Evolutionary conservation across 139 green algal species (phyloP).

Genomic region (Chlorella sp.): DNA sequence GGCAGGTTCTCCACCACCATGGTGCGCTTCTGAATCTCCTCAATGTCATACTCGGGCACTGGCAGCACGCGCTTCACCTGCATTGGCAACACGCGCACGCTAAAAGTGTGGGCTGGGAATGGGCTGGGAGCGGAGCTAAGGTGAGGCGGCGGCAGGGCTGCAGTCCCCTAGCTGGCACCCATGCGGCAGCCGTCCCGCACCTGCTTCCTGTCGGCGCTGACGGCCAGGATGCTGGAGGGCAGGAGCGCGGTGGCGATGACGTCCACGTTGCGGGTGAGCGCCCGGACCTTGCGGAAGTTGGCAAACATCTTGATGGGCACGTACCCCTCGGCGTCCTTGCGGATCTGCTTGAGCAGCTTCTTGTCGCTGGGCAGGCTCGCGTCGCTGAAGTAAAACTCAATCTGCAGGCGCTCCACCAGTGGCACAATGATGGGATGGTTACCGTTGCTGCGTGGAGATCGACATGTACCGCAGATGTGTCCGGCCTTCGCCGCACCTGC

Average conservation of each 20-base stretch:
- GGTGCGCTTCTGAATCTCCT: constrained; percentile 38
- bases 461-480: background rate
- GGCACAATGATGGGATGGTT: background rate
- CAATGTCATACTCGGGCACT: constrained; percentile 45
- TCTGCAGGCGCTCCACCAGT: too few relatives aligned
- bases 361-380: constrained; percentile 70
- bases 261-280: constrained; percentile 28
- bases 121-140: too few relatives aligned
- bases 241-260: constrained; percentile 37
- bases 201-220: constrained; percentile 27
- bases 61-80: constrained; percentile 26
- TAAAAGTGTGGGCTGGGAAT: too few relatives aligned
- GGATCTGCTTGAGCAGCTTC: constrained; percentile 60
- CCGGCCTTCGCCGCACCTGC: background rate
- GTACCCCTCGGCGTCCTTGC: constrained; percentile 45
- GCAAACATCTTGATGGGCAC: constrained; percentile 55
- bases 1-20: constrained; percentile 55
- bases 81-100: background rate
- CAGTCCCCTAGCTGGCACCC: too few relatives aligned
- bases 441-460: background rate
- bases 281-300: constrained; percentile 52
- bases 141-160: too few relatives aligned
- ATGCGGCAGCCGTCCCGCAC: too few relatives aligned
- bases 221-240: constrained; percentile 11
- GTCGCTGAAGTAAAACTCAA: constrained; percentile 77